Evolutionary conservation across 192 early-diverging fungal species (phyloP).

Genomic region (Spizellomyces punctatus): DNA sequence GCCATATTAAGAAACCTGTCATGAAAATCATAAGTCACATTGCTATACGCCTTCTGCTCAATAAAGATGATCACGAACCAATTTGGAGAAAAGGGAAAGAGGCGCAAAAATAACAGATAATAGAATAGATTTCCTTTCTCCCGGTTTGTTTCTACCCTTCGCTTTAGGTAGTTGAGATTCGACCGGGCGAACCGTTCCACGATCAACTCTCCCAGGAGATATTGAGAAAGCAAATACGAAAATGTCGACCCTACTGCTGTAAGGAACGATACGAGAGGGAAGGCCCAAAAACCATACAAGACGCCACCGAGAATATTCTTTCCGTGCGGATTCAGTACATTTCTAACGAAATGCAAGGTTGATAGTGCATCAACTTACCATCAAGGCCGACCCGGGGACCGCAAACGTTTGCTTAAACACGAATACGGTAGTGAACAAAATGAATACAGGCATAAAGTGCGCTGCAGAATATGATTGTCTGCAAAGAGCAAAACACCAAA

Average conservation of each 20-base stretch:
- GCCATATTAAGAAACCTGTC: slow-evolving; percentile 38
- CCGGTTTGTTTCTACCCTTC: slow-evolving; percentile 32
- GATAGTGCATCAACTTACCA: slow-evolving; percentile 18
- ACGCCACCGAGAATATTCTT: slow-evolving; percentile 41
- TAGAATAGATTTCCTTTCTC: slow-evolving; percentile 35
- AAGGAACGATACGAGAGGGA: slow-evolving; percentile 30
- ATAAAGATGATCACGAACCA: slow-evolving; percentile 13
- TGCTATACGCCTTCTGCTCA: not conserved
- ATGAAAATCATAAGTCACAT: not conserved
- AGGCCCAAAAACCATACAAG: slow-evolving; percentile 39
- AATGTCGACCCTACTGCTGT: slow-evolving; percentile 37
- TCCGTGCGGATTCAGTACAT: not conserved
- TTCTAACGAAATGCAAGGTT: not conserved
- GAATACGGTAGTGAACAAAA: slow-evolving; percentile 30
- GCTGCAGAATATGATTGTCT: slow-evolving; percentile 32
- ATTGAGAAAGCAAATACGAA: slow-evolving; percentile 36
- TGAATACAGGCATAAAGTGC: slow-evolving; percentile 22
- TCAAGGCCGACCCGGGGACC: slow-evolving; percentile 39
- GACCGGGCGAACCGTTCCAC: slow-evolving; percentile 29
- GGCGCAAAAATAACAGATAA: slow-evolving; percentile 36
- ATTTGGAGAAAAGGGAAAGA: slow-evolving; percentile 42
- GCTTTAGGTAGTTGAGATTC: slow-evolving; percentile 21
- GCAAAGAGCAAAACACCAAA: slow-evolving; percentile 10
- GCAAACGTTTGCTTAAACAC: slow-evolving; percentile 47
- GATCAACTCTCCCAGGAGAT: slow-evolving; percentile 27